These are phyloP conservation scores for Scenedesmus sp. DNA, from an alignment of 163 green algal genomes.

Conservation along the genomic window DNA sequence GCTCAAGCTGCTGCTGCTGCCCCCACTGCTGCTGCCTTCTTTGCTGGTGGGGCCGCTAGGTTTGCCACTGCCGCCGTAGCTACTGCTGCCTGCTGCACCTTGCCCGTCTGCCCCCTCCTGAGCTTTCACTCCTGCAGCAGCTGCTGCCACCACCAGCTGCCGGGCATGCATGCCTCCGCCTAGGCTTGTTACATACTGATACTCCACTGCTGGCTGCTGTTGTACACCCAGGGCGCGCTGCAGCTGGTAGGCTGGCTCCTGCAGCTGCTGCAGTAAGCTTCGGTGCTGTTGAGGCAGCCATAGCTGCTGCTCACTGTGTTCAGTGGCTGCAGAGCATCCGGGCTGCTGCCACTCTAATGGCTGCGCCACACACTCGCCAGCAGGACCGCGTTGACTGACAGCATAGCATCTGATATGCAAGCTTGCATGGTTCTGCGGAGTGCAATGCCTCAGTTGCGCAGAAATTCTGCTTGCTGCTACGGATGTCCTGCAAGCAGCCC, in stretches of 20 bases:
- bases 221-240: neutral
- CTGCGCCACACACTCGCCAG: neutral
- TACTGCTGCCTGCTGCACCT: neutral
- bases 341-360: neutral
- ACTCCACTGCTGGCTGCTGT: neutral
- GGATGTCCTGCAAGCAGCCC: neutral
- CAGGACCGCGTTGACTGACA: neutral
- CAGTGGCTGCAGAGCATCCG: neutral
- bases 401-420: neutral
- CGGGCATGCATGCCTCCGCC: neutral
- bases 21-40: neutral
- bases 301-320: slow-evolving; percentile 19
- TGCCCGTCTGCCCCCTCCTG: neutral
- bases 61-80: neutral
- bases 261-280: neutral
- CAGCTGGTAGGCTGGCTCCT: slow-evolving; percentile 10
- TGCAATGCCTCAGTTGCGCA: neutral
- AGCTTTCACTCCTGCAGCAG: neutral
- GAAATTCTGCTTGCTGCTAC: neutral
- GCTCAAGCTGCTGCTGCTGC: neutral
- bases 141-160: neutral
- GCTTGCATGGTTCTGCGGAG: neutral
- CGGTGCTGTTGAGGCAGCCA: slow-evolving; percentile 1
- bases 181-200: neutral
- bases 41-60: neutral